phyloP scores from a whole-genome alignment of 148 eudicot genomes.

The Rhododendron molle region DNA sequence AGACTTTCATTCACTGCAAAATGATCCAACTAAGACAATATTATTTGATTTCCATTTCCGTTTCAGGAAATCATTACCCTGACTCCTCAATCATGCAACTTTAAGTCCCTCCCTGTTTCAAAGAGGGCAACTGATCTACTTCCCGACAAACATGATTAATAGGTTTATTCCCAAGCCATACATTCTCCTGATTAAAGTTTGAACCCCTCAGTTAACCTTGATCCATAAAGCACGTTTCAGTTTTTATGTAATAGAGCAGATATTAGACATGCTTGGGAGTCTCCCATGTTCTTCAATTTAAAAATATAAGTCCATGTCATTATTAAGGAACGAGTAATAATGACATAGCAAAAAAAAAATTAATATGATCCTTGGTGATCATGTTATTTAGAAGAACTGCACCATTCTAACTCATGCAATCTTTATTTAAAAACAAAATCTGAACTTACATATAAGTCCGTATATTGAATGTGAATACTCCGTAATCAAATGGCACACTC shows the following conservation, averaged over 20 bases:
- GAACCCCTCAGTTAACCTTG: too few species aligned
- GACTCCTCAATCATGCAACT: neutral
- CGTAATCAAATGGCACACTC: too few species aligned
- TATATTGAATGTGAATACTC: too few species aligned
- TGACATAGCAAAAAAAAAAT: too few species aligned
- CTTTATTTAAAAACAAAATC: too few species aligned
- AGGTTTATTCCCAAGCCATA: neutral
- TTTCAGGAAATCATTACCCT: neutral
- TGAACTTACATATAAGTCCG: too few species aligned
- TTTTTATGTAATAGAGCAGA: neutral
- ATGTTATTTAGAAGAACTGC: too few species aligned
- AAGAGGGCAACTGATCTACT: neutral
- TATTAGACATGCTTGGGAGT: neutral
- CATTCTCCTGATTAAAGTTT: too few species aligned
- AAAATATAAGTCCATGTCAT: neutral
- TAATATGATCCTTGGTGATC: too few species aligned
- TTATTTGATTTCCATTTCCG: too few species aligned
- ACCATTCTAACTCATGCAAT: too few species aligned
- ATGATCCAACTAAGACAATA: neutral
- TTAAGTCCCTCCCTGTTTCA: neutral
- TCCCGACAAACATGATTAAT: neutral
- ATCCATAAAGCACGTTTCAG: neutral
- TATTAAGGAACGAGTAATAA: too few species aligned
- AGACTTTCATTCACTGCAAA: neutral
- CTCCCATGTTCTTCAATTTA: neutral